Percentiles rank a stretch among this genome's conserved stretches.
phyloP scores from a whole-genome alignment of 805 yeast species.

The Spathaspora boniae region DNA sequence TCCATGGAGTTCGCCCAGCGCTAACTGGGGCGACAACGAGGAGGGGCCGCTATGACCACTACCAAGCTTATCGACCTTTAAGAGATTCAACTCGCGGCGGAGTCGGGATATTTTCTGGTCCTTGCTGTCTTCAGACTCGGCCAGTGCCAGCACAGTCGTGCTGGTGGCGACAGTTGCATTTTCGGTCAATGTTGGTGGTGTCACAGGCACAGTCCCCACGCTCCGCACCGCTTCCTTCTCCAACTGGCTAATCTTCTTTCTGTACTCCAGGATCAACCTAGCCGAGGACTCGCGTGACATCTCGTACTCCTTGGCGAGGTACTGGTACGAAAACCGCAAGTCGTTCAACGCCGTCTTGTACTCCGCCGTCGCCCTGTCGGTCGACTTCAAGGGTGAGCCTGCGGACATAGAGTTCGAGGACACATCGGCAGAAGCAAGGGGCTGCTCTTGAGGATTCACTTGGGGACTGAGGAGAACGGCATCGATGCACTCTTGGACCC shows the following conservation, averaged over 20 bases:
- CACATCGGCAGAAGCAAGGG: not conserved
- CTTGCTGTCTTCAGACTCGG: conserved; percentile 18
- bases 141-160: not conserved
- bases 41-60: not conserved
- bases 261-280: conserved; percentile 50
- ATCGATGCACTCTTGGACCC: conserved; percentile 42
- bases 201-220: not conserved
- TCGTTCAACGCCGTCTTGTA: conserved; percentile 63
- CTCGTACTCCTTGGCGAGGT: conserved; percentile 64
- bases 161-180: not conserved
- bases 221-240: conserved; percentile 40
- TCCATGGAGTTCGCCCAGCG: not conserved
- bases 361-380: conserved; percentile 25
- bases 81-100: conserved; percentile 41
- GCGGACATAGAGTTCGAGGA: conserved; percentile 18
- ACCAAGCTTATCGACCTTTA: conserved; percentile 47
- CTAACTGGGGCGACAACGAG: conserved; percentile 3
- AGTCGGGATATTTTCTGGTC: conserved; percentile 41
- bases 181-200: conserved; percentile 1
- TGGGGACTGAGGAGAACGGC: conserved; percentile 7
- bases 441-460: conserved; percentile 3
- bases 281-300: conserved; percentile 57
- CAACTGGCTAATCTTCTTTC: conserved; percentile 46
- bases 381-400: conserved; percentile 15
- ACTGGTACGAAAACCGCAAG: conserved; percentile 67